These are phyloP conservation scores for Arabidopsis suecica DNA, from an alignment of 345 rosid genomes.

Conservation along the genomic window DNA sequence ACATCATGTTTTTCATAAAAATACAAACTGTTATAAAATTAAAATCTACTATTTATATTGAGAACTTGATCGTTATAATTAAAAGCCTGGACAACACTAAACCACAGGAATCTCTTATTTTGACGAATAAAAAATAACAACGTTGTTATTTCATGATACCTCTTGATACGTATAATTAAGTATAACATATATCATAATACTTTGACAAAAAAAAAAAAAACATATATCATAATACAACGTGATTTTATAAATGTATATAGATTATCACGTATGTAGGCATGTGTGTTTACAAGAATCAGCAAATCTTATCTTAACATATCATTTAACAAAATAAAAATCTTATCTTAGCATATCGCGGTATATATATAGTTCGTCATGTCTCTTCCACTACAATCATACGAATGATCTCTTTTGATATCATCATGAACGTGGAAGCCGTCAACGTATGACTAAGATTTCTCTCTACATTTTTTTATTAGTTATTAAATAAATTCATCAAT, in stretches of 20 bases:
- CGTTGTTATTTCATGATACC: constrained; percentile 12
- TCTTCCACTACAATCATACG: constrained; percentile 36
- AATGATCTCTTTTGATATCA: constrained; percentile 35
- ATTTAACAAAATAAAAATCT: no score
- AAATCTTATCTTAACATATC: not conserved
- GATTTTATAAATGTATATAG: constrained; percentile 7
- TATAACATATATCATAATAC: not conserved
- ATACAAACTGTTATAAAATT: not conserved
- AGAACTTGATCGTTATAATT: not conserved
- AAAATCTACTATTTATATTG: not conserved
- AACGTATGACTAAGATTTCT: constrained; percentile 35
- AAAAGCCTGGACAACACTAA: not conserved
- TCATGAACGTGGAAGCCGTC: constrained; percentile 42
- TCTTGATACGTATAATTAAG: not conserved
- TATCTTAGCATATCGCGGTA: not conserved
- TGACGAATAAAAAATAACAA: not conserved
- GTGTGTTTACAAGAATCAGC: constrained; percentile 38
- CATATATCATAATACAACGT: constrained; percentile 8
- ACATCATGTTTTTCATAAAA: not conserved
- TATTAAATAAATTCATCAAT: constrained; percentile 28
- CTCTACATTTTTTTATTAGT: not conserved
- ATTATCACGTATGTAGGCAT: constrained; percentile 32
- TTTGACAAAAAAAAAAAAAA: no score
- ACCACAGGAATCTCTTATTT: not conserved
- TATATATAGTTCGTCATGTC: constrained; percentile 36